Base-by-base conservation (phyloP, 495 filamentous ascomycete species). In the Hypoxylon intermedium region DNA sequence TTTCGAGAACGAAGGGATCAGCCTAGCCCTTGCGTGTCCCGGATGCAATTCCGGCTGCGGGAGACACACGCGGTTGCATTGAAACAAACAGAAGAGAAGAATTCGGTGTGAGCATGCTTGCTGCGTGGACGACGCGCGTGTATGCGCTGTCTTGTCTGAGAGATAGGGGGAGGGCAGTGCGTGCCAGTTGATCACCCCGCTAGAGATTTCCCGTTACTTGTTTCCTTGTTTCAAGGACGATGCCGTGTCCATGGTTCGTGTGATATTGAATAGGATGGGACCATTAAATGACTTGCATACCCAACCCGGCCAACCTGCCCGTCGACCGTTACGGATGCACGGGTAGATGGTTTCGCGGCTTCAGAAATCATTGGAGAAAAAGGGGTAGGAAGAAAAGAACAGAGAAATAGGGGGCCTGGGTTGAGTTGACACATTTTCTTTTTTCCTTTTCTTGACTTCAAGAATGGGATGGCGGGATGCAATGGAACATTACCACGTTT, bases 401-500 rank as follows among this genome's bases (percentile, higher is more conserved):
- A 16, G 30, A 44, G 16, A 13, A 44, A 37, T 15, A 40, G 44
- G 38, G 45, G 50, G 30, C 34, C n/a, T 43, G 13, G 28, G 13
- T 19, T 34, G 11, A 48, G 40, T 54, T 60, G 28, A 34, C 5
- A 20, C 6, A 12, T 52, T 15, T 45, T 18, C 9, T 33, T n/a
- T 48, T 18, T 23, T 42, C 11, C 7, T 40, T 12, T 46, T 37
- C n/a, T n/a, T 34, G 13, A 19, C 12, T 24, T 40, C 36, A 30
- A 40, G 40, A 20, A 24, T 9, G 16, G 20, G 26, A 24, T 9
- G 16, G 20, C 41, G 52, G 41, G 51, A 65, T 65, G 62, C 62
- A 57, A 65, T 65, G 62, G 56, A 65, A 65, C 62, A 65, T 53
- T 54, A 60, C 62, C 62, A 65, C 56, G 62, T 65, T 65, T 60